A percentile compares a stretch with the other conserved stretches of the same genome.
phyloP scores from a whole-genome alignment of 192 early-diverging fungal species.

The Spinellus fusiger region DNA sequence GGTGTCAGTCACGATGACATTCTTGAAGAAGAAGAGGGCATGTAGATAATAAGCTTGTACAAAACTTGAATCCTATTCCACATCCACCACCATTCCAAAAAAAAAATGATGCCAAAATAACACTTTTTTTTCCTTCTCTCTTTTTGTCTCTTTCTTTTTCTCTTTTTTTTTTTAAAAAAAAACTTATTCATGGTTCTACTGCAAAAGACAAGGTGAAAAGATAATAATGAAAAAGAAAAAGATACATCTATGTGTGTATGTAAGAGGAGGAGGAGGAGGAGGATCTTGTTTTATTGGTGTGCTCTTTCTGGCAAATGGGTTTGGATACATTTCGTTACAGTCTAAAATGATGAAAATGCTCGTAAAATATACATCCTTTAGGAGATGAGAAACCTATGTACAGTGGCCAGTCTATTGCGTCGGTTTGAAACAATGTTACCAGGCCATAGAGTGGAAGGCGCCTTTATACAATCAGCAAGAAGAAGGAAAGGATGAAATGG shows the following conservation, averaged over 20 bases:
- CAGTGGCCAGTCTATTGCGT: not conserved
- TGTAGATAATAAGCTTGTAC: not conserved
- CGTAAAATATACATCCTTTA: not conserved
- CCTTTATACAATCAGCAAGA: not conserved
- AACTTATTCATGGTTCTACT: not conserved
- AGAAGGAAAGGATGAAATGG: not conserved
- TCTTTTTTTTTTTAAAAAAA: not conserved
- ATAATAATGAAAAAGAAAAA: not conserved
- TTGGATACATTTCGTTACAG: too few relatives aligned
- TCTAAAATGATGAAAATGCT: not conserved
- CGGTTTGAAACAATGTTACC: not conserved
- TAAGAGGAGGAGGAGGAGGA: too few relatives aligned
- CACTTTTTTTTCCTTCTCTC: not conserved
- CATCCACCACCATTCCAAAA: not conserved
- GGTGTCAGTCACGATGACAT: constrained; percentile 28
- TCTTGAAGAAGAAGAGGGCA: constrained; percentile 16
- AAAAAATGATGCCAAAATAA: not conserved
- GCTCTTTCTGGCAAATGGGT: too few relatives aligned
- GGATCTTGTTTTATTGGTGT: too few relatives aligned
- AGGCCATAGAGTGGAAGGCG: not conserved
- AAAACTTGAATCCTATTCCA: not conserved
- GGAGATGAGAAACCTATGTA: not conserved
- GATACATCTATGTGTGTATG: too few relatives aligned
- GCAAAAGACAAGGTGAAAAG: not conserved
- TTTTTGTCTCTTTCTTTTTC: constrained; percentile 2